Evolutionary conservation across 2,329 filamentous ascomycete genomes (phyloP).

Genomic region (Aspergillus pseudoterreus): DNA sequence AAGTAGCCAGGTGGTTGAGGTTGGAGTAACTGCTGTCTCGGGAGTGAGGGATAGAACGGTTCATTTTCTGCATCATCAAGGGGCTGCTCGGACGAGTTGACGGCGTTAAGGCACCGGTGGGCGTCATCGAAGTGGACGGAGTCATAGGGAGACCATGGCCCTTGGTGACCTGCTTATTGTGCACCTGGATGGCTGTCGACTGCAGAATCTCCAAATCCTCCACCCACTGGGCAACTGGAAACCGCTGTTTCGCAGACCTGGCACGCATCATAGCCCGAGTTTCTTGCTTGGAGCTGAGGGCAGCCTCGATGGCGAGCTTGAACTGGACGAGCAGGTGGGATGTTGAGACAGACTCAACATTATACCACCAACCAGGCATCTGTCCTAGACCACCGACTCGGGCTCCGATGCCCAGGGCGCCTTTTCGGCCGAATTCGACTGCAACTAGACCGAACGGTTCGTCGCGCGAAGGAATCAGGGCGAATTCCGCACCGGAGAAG

Average conservation of each 20-base stretch:
- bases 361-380: constrained; percentile 71
- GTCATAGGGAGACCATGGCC: constrained; percentile 30
- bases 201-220: constrained; percentile 63
- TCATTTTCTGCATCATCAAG: background rate
- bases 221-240: constrained; percentile 65
- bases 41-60: constrained; percentile 8
- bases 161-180: constrained; percentile 42
- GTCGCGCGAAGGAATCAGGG: constrained; percentile 65
- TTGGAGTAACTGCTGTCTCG: constrained; percentile 27
- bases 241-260: constrained; percentile 61
- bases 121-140: constrained; percentile 40
- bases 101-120: constrained; percentile 24
- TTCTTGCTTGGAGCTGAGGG: constrained; percentile 54
- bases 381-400: constrained; percentile 65
- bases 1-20: constrained; percentile 30
- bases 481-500: constrained; percentile 66
- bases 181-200: constrained; percentile 56
- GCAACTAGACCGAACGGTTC: constrained; percentile 67
- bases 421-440: constrained; percentile 66
- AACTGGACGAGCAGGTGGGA: constrained; percentile 63
- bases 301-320: constrained; percentile 59
- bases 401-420: constrained; percentile 63
- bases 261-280: constrained; percentile 62
- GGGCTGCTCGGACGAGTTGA: background rate
- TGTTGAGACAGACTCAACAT: constrained; percentile 62